A percentile compares a stretch with the other conserved stretches of the same genome.
These are phyloP conservation scores for Lomentospora prolificans DNA, from an alignment of 2,329 filamentous ascomycete species.

Conservation along the genomic window DNA sequence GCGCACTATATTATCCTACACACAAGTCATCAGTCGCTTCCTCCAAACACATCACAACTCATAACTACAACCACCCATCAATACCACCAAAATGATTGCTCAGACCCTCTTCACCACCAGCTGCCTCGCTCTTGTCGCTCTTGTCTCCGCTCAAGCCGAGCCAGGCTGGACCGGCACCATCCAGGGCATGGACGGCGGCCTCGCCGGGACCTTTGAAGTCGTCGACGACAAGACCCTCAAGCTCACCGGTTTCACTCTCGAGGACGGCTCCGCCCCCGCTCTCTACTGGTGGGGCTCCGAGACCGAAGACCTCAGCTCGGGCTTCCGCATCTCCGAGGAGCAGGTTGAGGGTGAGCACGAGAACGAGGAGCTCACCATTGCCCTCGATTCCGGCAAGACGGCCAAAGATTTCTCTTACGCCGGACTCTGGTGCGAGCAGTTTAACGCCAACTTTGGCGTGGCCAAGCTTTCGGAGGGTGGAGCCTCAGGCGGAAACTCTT, in stretches of 20 bases:
- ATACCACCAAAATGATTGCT: background rate
- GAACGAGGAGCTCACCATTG: conserved; percentile 13
- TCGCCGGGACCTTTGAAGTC: conserved; percentile 16
- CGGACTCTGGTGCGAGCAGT: conserved; percentile 17
- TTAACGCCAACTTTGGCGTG: conserved; percentile 17
- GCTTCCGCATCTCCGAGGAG: conserved; percentile 18
- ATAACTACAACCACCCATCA: background rate
- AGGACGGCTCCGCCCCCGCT: conserved; percentile 17
- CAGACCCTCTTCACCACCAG: background rate
- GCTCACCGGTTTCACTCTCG: conserved; percentile 16
- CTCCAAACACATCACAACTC: background rate
- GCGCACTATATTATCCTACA: background rate
- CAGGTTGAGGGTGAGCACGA: conserved; percentile 13
- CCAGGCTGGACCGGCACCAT: conserved; percentile 14
- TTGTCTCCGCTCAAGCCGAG: conserved; percentile 6
- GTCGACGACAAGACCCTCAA: conserved; percentile 14
- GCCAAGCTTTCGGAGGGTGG: conserved; percentile 11
- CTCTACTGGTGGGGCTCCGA: conserved; percentile 20
- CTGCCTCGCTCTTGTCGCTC: background rate
- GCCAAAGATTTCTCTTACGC: conserved; percentile 15
- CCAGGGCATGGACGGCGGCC: conserved; percentile 16
- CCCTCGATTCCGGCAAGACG: conserved; percentile 16
- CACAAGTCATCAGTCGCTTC: background rate
- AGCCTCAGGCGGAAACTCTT: background rate
- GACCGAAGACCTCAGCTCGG: conserved; percentile 12